Evolutionary conservation across 2,329 filamentous ascomycete species (phyloP), one percentile per base, ranked within the genome.

Genomic region (Colletotrichum spinosum): DNA sequence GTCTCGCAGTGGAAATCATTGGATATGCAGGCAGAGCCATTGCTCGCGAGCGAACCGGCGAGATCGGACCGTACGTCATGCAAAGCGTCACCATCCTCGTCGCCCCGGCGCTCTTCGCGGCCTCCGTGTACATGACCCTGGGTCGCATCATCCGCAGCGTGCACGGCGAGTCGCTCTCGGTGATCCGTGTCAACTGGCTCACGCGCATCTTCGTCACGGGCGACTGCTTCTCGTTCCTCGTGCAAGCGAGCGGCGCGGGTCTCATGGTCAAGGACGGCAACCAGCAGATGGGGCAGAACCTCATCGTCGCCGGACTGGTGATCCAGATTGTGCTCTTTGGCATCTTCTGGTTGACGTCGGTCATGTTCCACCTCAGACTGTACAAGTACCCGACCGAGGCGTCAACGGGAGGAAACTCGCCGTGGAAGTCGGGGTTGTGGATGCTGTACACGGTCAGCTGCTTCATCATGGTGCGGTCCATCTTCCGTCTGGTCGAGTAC

Each of bases 401-500:
- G 34, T 69, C 68, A 2, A 39, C 65, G 45, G 50, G 38, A 50
- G 67, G 37, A 17, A n/a, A 62, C 2, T 71, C 72, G 5, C 81
- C 70, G 44, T 75, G 68, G 51, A 70, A 71, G 55, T 73, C 68
- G 49, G 72, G 78, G 3, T 74, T 89, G 4, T 70, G 77, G 58
- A 84, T 81, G 9, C 78, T 90, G 2, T 89, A 88, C 70, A 69
- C 75, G 34, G 84, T 81, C 60, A 82, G 81, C 12, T 60, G 71
- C 0, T 75, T 88, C 53, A 84, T 89, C 64, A 75, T 83, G 10
- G 73, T 79, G 2, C 82, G 87, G 25, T 88, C 86, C 64, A 80
- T 89, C 65, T 90, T 82, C 72, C 82, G 87, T 4, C 79, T 85
- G 0, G 78, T 87, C 37, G 86, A 90, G 74, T 88, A 85, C 74